Evolutionary conservation across 1,284 basidiomycete genomes (phyloP), one percentile per base, ranked within the genome.

Genomic region (Tilletiopsis washingtonensis): DNA sequence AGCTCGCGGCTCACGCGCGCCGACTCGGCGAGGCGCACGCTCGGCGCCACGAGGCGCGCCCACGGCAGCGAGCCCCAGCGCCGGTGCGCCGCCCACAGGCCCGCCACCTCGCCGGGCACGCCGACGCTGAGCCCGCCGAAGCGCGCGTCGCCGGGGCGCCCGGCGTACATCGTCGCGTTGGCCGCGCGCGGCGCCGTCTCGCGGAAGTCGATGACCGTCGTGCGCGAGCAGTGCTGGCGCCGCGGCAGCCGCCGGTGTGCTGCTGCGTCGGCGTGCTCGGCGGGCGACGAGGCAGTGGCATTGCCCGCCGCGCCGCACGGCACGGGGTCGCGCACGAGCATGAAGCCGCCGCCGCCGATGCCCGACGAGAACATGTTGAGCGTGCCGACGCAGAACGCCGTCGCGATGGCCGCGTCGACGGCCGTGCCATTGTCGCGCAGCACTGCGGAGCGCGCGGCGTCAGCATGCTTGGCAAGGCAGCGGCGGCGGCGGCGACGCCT

Each of bases 271-370:
- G 19, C 21, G 19, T 44, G 27, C 27, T 36, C 43, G n/a, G 29
- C 29, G 9, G n/a, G 29, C 9, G 29, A 9, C 9, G 29, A 34
- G n/a, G 29, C 29, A 27, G 26, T 24, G 3, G 25, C 14, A 19
- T 36, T 37, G 19, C 23, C 25, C 4, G 39, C 25, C 11, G n/a
- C n/a, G 20, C 23, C 25, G 27, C 40, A 39, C 9, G 3, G 82
- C 82, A 40, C 62, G 46, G 71, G 79, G 6, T 91, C 77, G 19
- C 88, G 83, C 39, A 96, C 79, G 26, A 84, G 83, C 83, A 93
- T 88, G 70, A 91, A 91, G 0, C 91, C 91, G 24, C 89, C 91
- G 1, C 90, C 90, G 19, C 88, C 89, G 43, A 94, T 86, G 2
- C 89, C 78, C 6, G 75, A 75, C 78, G 85, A 86, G 74, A 91